phyloP scores from a whole-genome alignment of 2,329 filamentous ascomycete species.

The Monilinia fructigena region DNA sequence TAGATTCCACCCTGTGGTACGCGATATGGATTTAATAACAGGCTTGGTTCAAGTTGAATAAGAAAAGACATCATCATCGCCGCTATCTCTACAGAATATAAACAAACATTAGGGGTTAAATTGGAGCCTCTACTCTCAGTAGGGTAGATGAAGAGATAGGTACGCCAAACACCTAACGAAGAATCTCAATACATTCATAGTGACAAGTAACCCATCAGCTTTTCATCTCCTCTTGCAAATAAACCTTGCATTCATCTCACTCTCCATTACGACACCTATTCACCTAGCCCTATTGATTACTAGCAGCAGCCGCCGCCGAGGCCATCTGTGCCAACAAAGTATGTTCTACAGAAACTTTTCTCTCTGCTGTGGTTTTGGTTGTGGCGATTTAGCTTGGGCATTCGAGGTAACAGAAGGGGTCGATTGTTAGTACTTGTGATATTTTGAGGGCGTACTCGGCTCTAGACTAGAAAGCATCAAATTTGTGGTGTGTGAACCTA shows the following conservation, averaged over 20 bases:
- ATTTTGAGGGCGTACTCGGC: constrained; percentile 7
- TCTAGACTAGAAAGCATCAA: constrained; percentile 19
- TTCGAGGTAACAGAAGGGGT: not conserved
- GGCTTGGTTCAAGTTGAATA: too few species aligned
- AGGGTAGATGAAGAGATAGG: not conserved
- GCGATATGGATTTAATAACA: too few species aligned
- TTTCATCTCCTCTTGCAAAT: not conserved
- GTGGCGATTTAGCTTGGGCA: constrained; percentile 4
- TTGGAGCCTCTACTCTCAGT: not conserved
- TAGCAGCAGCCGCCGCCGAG: constrained; percentile 29
- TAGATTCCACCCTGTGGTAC: too few species aligned
- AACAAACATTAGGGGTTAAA: not conserved
- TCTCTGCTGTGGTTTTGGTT: constrained; percentile 13
- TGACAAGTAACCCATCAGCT: not conserved
- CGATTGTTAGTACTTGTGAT: not conserved
- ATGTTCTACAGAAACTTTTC: constrained; percentile 15
- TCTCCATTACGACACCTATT: not conserved
- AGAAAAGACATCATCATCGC: too few species aligned
- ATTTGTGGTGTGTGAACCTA: constrained; percentile 8
- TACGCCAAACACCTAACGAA: not conserved
- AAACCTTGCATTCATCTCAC: not conserved
- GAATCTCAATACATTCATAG: not conserved
- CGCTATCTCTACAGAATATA: not conserved
- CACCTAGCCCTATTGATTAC: constrained; percentile 2
- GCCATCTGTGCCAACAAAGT: constrained; percentile 29